phyloP scores from a whole-genome alignment of 805 yeast species.

The Pichia membranifaciens region DNA sequence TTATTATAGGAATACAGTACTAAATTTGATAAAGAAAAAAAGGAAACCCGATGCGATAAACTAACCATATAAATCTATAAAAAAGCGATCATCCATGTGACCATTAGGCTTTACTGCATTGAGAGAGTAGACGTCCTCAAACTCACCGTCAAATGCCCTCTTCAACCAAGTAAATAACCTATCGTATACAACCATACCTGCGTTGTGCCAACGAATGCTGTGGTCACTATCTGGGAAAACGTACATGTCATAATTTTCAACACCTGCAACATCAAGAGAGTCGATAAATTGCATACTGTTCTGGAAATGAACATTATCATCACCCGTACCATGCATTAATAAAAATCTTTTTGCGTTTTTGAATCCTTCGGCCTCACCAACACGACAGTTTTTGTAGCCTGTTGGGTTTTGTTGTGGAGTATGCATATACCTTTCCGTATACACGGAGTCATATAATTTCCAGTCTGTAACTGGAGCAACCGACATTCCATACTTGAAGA shows the following conservation, averaged over 20 bases:
- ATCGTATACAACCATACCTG: slow-evolving; percentile 62
- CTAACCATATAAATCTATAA: slow-evolving; percentile 22
- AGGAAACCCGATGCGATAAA: neutral
- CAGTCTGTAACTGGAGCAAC: slow-evolving; percentile 98
- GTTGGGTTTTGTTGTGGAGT: slow-evolving; percentile 60
- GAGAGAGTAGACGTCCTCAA: slow-evolving; percentile 21
- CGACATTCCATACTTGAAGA: slow-evolving; percentile 84
- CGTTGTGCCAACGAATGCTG: slow-evolving; percentile 65
- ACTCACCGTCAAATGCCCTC: slow-evolving; percentile 52
- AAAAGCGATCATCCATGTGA: neutral
- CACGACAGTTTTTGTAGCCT: slow-evolving; percentile 57
- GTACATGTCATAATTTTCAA: slow-evolving; percentile 80
- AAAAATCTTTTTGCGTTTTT: slow-evolving; percentile 60
- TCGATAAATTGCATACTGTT: slow-evolving; percentile 77
- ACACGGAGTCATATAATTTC: slow-evolving; percentile 85
- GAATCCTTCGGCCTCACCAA: slow-evolving; percentile 55
- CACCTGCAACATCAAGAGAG: slow-evolving; percentile 56
- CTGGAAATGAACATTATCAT: slow-evolving; percentile 95
- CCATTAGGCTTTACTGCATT: neutral
- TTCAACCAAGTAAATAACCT: slow-evolving; percentile 59
- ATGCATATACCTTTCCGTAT: slow-evolving; percentile 93
- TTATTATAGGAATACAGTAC: neutral
- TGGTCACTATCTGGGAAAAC: slow-evolving; percentile 82
- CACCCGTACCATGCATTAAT: slow-evolving; percentile 94
- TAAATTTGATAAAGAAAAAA: neutral